These are phyloP conservation scores for Alternaria novae-zelandiae DNA, from an alignment of 2,329 filamentous ascomycete species.

Conservation along the genomic window DNA sequence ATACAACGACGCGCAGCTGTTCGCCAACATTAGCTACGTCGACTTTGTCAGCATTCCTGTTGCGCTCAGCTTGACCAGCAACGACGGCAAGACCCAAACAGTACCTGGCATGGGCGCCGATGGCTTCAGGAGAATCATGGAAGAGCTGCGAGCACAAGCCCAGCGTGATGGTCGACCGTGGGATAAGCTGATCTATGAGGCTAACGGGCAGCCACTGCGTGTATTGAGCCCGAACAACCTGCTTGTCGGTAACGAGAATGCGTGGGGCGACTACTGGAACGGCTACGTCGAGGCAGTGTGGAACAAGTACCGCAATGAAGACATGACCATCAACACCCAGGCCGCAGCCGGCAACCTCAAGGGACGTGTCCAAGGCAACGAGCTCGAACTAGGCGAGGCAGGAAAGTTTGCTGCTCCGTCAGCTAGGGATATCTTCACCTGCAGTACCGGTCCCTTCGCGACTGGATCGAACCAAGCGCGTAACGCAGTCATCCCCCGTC, in stretches of 20 bases:
- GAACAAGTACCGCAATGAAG: constrained; percentile 52
- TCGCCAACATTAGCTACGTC: constrained; percentile 70
- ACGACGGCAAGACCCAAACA: constrained; percentile 48
- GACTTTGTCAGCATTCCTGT: constrained; percentile 69
- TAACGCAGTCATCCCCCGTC: constrained; percentile 71
- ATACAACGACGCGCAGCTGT: constrained; percentile 55
- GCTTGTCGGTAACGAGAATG: constrained; percentile 52
- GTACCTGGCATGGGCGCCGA: constrained; percentile 65
- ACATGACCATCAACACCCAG: constrained; percentile 70
- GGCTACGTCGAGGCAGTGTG: constrained; percentile 61
- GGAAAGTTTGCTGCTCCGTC: constrained; percentile 63
- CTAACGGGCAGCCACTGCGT: constrained; percentile 47
- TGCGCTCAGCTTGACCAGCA: constrained; percentile 53
- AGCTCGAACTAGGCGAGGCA: constrained; percentile 52
- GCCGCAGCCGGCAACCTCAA: constrained; percentile 61
- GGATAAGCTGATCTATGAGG: constrained; percentile 63
- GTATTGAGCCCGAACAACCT: constrained; percentile 55
- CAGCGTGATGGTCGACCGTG: constrained; percentile 62
- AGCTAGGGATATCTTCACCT: constrained; percentile 69
- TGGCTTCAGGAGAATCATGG: constrained; percentile 63
- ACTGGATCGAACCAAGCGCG: constrained; percentile 50
- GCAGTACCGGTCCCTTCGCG: constrained; percentile 68
- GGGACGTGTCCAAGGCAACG: constrained; percentile 54
- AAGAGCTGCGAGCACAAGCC: constrained; percentile 62
- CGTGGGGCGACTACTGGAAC: constrained; percentile 61